Evolutionary conservation across 371 early-diverging fungal genomes (phyloP), one percentile per base, ranked within the genome.

Genomic region (Phascolomyces articulosus): DNA sequence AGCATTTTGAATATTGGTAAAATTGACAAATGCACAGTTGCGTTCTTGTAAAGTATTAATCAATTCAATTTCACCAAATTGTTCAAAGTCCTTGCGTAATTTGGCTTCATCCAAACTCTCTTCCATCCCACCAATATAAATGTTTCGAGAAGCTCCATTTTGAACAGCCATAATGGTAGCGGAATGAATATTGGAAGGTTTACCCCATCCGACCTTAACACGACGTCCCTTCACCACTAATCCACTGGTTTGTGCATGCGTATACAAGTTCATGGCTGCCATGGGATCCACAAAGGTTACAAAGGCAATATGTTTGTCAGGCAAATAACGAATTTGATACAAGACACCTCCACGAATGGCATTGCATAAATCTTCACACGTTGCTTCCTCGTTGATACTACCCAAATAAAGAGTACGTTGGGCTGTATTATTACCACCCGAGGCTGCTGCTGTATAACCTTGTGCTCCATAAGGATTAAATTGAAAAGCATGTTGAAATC

Each of bases 21-120:
- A 90, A 69, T 93, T 93, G 60, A 94, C 92, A 75, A 95, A 95
- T 6, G 87, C 96, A 63, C 91, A 90, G 47, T 84, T 88, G 73
- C 91, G 91, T 55, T 92, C 94, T 40, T 63, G 69, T 15, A 92
- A 69, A 0, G 91, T 79, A 67, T 93, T 90, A 60, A 95, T 82
- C 41, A 85, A 69, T 59, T 95, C 96, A 28, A 95, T 85, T 20
- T 89, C 87, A 6, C 95, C 95, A 74, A 78, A 95, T 28, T 80
- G 78, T 13, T 83, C 67, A 64, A 93, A 89, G 65, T 92, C 93
- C 11, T 75, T 57, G 1, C 80, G 75, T 4, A 95, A 75, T 58
- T 81, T 78, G 15, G 83, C 84, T 51, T 87, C 91, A 4, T 81
- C 81, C 2, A 84, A 64, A 18, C 67, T 69, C 27, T 84, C 87